Conservation (phyloP, 2,329 filamentous ascomycete species). For the Plenodomus biglobosus region DNA sequence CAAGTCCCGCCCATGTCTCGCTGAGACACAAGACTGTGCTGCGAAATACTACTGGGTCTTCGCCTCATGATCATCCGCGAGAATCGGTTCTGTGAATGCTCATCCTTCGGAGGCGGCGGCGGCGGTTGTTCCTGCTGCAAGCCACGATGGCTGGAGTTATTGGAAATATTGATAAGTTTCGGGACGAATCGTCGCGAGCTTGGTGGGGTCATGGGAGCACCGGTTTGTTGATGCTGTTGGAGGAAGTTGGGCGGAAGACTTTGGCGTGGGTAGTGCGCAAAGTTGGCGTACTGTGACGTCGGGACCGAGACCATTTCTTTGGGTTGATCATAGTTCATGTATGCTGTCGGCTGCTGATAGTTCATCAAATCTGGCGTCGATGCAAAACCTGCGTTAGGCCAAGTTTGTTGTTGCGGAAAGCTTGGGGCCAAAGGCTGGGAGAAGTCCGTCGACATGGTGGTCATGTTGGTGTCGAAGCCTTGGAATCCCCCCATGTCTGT, state of each 20-base stretch:
- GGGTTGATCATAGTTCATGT: slow-evolving; percentile 16
- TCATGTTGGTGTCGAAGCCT: slow-evolving; percentile 34
- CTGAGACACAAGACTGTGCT: slow-evolving; percentile 37
- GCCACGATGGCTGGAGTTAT: slow-evolving; percentile 28
- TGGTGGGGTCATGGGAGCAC: slow-evolving; percentile 10
- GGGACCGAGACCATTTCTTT: slow-evolving; percentile 39
- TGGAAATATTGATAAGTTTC: slow-evolving; percentile 40
- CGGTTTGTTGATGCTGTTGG: slow-evolving; percentile 19
- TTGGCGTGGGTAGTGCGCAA: slow-evolving; percentile 38
- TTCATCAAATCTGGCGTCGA: slow-evolving; percentile 39
- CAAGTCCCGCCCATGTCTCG: slow-evolving; percentile 35
- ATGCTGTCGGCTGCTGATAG: slow-evolving; percentile 15
- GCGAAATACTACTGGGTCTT: slow-evolving; percentile 42
- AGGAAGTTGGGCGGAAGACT: slow-evolving; percentile 41
- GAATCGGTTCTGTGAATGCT: slow-evolving; percentile 37
- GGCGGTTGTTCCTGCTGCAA: slow-evolving; percentile 36
- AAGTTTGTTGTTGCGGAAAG: slow-evolving; percentile 33
- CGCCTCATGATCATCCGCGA: slow-evolving; percentile 40
- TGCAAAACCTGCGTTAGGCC: slow-evolving; percentile 41
- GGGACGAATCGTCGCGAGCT: slow-evolving; percentile 37
- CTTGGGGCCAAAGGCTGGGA: slow-evolving; percentile 36
- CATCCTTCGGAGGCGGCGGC: slow-evolving; percentile 41
- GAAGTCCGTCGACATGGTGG: slow-evolving; percentile 35
- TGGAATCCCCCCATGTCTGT: slow-evolving; percentile 33
- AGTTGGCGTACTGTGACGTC: slow-evolving; percentile 39